Evolutionary conservation across 495 filamentous ascomycete species (phyloP), one percentile per base, ranked within the genome.

Genomic region (Pyrenopolyporus hunteri): DNA sequence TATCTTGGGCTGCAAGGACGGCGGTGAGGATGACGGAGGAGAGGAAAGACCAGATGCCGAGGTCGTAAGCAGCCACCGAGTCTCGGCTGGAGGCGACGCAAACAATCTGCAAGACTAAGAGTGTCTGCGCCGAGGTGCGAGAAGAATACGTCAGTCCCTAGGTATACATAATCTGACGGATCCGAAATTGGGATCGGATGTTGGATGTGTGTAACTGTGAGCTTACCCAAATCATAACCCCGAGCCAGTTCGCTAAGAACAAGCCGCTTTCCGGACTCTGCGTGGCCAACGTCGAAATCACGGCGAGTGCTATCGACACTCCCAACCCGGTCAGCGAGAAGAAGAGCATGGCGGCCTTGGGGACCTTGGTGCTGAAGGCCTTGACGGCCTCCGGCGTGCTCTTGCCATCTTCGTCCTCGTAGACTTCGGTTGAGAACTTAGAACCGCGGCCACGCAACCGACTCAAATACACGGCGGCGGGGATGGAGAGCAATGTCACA

Each of bases 391-490:
- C 80, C 37, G 77, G 73, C 0, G 81, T 86, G 25, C 85, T 83
- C 58, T 74, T 71, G 49, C 87, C 87, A 70, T 89, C 87, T 59
- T 78, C 74, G 69, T 89, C 87, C 67, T 85, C 76, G 57, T 89
- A 89, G 4, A 76, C 57, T 1, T 75, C 73, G 29, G 69, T 66
- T 19, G 56, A 13, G 37, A 32, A 40, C 47, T 68, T 76, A 7
- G 63, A 61, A 22, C 66, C 69, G 51, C 69, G 70, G 14, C 56
- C 70, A 39, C 62, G 60, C 16, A 76, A 70, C 17, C 56, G 40
- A 14, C 64, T 43, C 16, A 75, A 46, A 48, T 66, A 65, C 29
- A 72, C 48, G 10, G 65, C 47, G 3, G 77, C 73, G 13, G 77
- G 77, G 37, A 74, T 22, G 6, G 79, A 74, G 50, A 68, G 69